These are phyloP conservation scores for Fusarium subglutinans DNA, from an alignment of 2,329 filamentous ascomycete species.

Conservation along the genomic window DNA sequence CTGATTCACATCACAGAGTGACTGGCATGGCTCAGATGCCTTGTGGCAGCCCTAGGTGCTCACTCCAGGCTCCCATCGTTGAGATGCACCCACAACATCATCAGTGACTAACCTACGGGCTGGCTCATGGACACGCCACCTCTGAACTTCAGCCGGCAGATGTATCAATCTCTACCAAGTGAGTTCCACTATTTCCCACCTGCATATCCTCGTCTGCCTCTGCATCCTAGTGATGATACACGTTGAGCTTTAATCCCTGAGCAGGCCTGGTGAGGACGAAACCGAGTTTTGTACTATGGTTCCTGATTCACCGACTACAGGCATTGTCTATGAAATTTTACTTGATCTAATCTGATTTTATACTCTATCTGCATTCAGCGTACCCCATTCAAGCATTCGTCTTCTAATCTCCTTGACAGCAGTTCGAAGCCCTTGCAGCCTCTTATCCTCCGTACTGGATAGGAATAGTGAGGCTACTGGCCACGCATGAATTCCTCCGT, in stretches of 20 bases:
- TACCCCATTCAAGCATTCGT: slow-evolving; percentile 35
- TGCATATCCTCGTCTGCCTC: background rate
- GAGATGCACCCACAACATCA: slow-evolving; percentile 1
- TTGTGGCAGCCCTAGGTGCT: slow-evolving; percentile 23
- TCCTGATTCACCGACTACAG: slow-evolving; percentile 44
- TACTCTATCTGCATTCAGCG: slow-evolving; percentile 21
- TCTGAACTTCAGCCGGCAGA: background rate
- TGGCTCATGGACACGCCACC: background rate
- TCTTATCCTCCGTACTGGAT: slow-evolving; percentile 57
- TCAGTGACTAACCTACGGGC: background rate
- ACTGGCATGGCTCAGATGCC: slow-evolving; percentile 31
- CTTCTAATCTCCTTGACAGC: slow-evolving; percentile 52
- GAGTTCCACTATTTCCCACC: background rate
- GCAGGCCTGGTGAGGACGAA: slow-evolving; percentile 54
- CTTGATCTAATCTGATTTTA: slow-evolving; percentile 73
- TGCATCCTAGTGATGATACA: slow-evolving; percentile 52
- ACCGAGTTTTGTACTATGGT: slow-evolving; percentile 62
- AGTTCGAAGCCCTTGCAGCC: slow-evolving; percentile 61
- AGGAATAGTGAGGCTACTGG: slow-evolving; percentile 75
- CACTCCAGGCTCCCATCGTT: slow-evolving; percentile 10
- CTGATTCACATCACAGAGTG: slow-evolving; percentile 10
- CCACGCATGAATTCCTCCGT: slow-evolving; percentile 82
- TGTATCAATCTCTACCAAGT: slow-evolving; percentile 8
- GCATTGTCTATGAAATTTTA: slow-evolving; percentile 54
- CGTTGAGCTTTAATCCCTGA: slow-evolving; percentile 50